A percentile compares a stretch with the other conserved stretches of the same genome.
phyloP scores from a whole-genome alignment of 192 early-diverging fungal genomes.

The Pilaira anomala region DNA sequence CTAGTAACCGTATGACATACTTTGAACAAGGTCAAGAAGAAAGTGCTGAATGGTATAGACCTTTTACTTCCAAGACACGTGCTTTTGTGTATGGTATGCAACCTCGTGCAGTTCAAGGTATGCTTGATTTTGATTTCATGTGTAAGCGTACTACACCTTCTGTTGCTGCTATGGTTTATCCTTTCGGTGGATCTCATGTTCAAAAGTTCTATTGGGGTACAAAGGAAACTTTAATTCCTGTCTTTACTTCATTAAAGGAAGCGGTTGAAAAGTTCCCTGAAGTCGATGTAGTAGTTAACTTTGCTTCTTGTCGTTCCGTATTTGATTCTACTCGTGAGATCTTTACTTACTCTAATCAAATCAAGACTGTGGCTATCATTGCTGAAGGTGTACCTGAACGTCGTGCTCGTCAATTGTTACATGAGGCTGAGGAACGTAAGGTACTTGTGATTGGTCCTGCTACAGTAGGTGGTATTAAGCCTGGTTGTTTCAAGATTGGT shows the following conservation, averaged over 20 bases:
- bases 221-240: constrained; percentile 92
- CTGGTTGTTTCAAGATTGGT: constrained; percentile 99
- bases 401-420: constrained; percentile 87
- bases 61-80: constrained; percentile 81
- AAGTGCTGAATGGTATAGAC: constrained; percentile 59
- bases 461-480: constrained; percentile 98
- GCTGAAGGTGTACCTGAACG: constrained; percentile 99
- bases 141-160: constrained; percentile 90
- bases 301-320: constrained; percentile 96
- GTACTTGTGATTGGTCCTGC: constrained; percentile 96
- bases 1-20: constrained; percentile 50
- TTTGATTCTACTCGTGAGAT: constrained; percentile 91
- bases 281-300: constrained; percentile 94
- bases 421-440: constrained; percentile 71
- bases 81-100: constrained; percentile 99
- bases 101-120: constrained; percentile 97
- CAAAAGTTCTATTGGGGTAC: constrained; percentile 99
- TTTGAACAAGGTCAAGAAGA: constrained; percentile 38
- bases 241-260: constrained; percentile 86
- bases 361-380: constrained; percentile 95
- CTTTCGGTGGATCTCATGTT: constrained; percentile 97
- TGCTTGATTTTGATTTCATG: constrained; percentile 99
- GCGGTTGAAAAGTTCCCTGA: constrained; percentile 84
- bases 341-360: constrained; percentile 71
- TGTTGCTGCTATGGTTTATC: constrained; percentile 98